A percentile compares a stretch with the other conserved stretches of the same genome.
Conservation (phyloP, 2,329 filamentous ascomycete genomes). For the Clarireedia paspali region DNA sequence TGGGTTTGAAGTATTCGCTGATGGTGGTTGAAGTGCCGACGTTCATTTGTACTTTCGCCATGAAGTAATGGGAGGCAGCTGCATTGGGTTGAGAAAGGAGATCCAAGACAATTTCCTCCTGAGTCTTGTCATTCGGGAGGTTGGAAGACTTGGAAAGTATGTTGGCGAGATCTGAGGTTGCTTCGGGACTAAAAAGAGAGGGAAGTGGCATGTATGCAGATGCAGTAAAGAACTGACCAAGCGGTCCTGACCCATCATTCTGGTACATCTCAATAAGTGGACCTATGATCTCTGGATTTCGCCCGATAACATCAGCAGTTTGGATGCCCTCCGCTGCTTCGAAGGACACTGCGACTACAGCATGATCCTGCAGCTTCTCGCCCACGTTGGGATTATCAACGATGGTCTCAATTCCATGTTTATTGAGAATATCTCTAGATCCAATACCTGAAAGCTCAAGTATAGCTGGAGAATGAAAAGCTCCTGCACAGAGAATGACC, state of each 20-base stretch:
- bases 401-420: constrained; percentile 6
- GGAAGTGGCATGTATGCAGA: not conserved
- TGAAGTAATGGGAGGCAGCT: not conserved
- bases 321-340: not conserved
- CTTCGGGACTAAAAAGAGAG: not conserved
- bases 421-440: constrained; percentile 12
- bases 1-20: not conserved
- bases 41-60: not conserved
- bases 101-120: not conserved
- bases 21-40: not conserved
- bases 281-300: not conserved
- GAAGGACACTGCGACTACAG: constrained; percentile 10
- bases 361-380: constrained; percentile 7
- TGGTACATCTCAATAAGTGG: not conserved
- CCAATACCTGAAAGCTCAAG: constrained; percentile 31
- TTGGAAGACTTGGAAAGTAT: not conserved
- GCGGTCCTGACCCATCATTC: not conserved
- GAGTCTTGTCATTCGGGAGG: not conserved
- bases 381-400: constrained; percentile 1
- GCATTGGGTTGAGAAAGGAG: not conserved
- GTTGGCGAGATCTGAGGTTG: not conserved
- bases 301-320: not conserved
- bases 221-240: not conserved
- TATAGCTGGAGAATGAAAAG: constrained; percentile 21
- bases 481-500: constrained; percentile 26